Conservation (phyloP, 108 stramenopile species). For the Aurantiochytrium sp. region DNA sequence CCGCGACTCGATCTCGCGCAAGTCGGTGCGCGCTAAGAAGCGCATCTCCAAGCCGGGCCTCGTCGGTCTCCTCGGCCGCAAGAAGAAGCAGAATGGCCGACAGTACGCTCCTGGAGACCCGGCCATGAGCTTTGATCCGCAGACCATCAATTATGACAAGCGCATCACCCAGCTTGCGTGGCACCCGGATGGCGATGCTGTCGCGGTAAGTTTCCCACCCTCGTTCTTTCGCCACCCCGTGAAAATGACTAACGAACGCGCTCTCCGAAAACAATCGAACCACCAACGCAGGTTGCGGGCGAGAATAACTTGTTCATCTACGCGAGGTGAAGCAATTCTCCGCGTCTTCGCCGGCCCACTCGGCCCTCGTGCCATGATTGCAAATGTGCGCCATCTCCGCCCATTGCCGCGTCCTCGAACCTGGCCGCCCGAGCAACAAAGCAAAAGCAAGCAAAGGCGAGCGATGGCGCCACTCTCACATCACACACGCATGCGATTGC, state of each 20-base stretch:
- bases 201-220: not conserved
- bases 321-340: not conserved
- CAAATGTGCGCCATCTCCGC: too few relatives aligned
- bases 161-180: conserved; percentile 2
- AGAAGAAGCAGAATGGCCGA: not conserved
- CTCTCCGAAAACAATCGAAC: too few relatives aligned
- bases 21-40: not conserved
- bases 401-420: too few relatives aligned
- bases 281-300: not conserved
- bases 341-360: too few relatives aligned
- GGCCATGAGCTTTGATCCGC: not conserved
- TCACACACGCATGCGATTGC: too few relatives aligned
- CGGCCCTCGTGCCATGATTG: too few relatives aligned
- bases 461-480: too few relatives aligned
- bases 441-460: too few relatives aligned
- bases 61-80: not conserved
- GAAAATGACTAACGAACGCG: too few relatives aligned
- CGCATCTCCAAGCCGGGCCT: not conserved
- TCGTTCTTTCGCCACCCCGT: too few relatives aligned
- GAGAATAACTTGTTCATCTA: conserved; percentile 30
- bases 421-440: too few relatives aligned
- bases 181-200: conserved; percentile 13
- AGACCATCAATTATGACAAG: not conserved
- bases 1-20: not conserved
- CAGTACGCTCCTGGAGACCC: not conserved